Evolutionary conservation across 176 grass and related monocot genomes (phyloP), one percentile per base, ranked within the genome.

Genomic region (Saccharum spontaneum): DNA sequence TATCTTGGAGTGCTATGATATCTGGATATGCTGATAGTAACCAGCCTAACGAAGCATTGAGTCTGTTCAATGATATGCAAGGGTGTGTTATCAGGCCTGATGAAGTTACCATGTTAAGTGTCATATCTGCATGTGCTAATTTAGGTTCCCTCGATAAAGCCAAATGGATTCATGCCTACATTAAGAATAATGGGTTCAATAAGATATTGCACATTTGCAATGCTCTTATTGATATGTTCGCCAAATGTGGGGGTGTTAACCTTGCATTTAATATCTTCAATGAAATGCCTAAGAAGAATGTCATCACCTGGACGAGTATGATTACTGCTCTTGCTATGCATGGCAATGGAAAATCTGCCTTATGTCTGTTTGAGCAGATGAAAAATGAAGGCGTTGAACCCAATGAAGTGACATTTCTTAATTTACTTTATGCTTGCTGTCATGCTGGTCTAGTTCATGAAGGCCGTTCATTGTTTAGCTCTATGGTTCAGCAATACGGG

Each of bases 1-100:
- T 98, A 61, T 95, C 83, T 82, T 98, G 96, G 93, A 98, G 91
- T 83, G 93, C 96, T 70, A 92, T 98, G 93, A 90, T 98, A 83
- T 85, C 91, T 67, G 93, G 84, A 48, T 94, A 98, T 90, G 86
- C 66, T 55, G 86, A 86, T 68, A 93, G 82, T 79, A 87, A 89
- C 49, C 87, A 85, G 26, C 89, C 93, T 9, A 74, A 76, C 67
- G 79, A 95, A 88, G 91, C 93, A 3, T 69, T 98, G 59, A 81
- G 85, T 54, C 71, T 98, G 69, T 95, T 98, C 76, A 90, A 71
- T 66, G 57, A 92, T 69, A 94, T 98, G 96, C 84, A 88, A 78
- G 41, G 71, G 22, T 36, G 34, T 77, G 86, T 87, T 82, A 71
- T 86, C 31, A 82, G 8, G 30, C 89, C 93, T 48, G 89, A 93